A percentile compares a stretch with the other conserved stretches of the same genome.
Evolutionary conservation across 129 eudicot species (phyloP).

Genomic region (Chrysanthemum makinoi): DNA sequence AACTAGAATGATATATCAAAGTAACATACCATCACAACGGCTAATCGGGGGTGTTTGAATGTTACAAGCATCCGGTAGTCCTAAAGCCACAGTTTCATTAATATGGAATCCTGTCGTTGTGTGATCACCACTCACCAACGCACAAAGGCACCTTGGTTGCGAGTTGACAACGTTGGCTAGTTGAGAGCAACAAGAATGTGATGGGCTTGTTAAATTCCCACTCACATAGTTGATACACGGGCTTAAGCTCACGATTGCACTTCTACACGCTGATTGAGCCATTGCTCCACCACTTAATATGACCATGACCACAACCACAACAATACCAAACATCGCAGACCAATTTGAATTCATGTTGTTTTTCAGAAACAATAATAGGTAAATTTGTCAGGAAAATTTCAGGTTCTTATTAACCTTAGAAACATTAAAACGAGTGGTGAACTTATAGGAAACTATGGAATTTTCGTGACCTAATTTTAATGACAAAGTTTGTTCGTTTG

Average conservation of each 20-base stretch:
- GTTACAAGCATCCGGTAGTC: constrained; percentile 55
- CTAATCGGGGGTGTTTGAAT: constrained; percentile 59
- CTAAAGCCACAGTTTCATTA: constrained; percentile 59
- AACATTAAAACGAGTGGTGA: background rate
- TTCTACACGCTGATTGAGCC: constrained; percentile 61
- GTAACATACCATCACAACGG: constrained; percentile 49
- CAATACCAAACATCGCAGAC: constrained; percentile 9
- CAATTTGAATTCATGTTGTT: constrained; percentile 39
- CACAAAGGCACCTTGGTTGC: constrained; percentile 67
- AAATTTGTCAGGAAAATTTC: background rate
- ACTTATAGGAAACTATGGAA: constrained; percentile 16
- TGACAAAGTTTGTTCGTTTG: constrained; percentile 28
- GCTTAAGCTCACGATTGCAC: constrained; percentile 51
- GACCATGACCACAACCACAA: constrained; percentile 22
- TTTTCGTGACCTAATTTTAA: constrained; percentile 38
- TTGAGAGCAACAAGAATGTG: constrained; percentile 67
- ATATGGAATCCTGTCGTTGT: constrained; percentile 40
- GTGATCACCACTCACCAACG: constrained; percentile 34
- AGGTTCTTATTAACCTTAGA: background rate
- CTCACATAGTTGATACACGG: constrained; percentile 64
- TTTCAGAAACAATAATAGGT: background rate
- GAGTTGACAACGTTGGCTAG: constrained; percentile 52
- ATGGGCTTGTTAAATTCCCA: constrained; percentile 64
- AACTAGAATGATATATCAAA: no score
- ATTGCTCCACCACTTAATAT: constrained; percentile 32